Percentiles rank a stretch among this genome's conserved stretches.
These are phyloP conservation scores for Bjerkandera adusta DNA, from an alignment of 1,284 basidiomycete species.

Conservation along the genomic window DNA sequence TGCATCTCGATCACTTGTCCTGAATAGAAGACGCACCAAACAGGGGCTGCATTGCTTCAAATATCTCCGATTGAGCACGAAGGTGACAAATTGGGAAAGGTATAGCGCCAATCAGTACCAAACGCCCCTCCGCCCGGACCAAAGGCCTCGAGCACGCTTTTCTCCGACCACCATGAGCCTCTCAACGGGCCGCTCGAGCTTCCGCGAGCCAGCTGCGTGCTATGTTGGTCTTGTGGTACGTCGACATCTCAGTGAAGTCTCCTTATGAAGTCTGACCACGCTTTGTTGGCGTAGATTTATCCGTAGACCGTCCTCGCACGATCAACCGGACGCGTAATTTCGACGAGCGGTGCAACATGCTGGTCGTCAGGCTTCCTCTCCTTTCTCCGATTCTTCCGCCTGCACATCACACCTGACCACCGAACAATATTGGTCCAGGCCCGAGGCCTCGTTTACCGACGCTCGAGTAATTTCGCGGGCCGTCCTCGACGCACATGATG, in stretches of 20 bases:
- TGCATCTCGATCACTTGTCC: background rate
- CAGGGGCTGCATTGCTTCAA: too few relatives aligned
- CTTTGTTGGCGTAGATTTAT: background rate
- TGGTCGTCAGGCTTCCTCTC: background rate
- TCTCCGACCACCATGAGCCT: background rate
- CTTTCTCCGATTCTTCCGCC: background rate
- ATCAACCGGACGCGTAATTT: background rate
- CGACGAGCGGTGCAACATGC: background rate
- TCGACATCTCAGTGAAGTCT: background rate
- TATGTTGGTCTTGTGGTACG: conserved; percentile 1
- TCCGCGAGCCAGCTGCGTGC: background rate
- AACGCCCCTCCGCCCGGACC: too few relatives aligned
- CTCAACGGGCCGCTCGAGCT: background rate
- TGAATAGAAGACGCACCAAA: background rate
- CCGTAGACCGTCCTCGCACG: background rate
- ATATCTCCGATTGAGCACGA: too few relatives aligned
- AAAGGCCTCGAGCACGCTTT: background rate
- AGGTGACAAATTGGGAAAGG: too few relatives aligned
- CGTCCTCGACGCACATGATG: background rate
- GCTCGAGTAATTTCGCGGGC: background rate
- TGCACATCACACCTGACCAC: too few relatives aligned
- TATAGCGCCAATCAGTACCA: too few relatives aligned
- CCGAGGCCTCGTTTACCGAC: background rate
- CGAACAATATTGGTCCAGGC: background rate
- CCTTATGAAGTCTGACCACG: background rate